Conservation (phyloP, 352 stramenopile species). For the Pythium utonaiense region DNA sequence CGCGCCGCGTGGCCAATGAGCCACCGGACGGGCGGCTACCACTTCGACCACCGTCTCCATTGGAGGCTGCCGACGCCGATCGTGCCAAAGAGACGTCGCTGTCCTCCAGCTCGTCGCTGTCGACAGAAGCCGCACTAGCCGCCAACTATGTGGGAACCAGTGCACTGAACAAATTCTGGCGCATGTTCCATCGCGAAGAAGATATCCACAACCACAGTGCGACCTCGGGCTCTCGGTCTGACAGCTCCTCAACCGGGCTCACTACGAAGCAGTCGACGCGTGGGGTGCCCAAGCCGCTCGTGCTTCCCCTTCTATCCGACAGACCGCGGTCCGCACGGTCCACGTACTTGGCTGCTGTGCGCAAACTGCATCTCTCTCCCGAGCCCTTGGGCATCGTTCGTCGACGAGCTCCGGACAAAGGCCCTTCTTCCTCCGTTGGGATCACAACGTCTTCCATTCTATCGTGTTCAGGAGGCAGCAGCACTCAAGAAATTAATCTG, state of each 20-base stretch:
- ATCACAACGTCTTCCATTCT: conserved; percentile 31
- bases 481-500: conserved; percentile 58
- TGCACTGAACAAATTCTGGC: conserved; percentile 63
- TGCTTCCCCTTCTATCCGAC: conserved; percentile 18
- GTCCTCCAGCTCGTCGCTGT: neutral
- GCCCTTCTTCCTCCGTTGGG: conserved; percentile 25
- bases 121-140: conserved; percentile 19
- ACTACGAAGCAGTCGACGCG: neutral
- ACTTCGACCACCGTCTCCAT: conserved; percentile 55
- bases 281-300: neutral
- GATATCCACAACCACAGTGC: conserved; percentile 50
- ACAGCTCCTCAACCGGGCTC: neutral
- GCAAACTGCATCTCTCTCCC: conserved; percentile 49
- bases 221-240: conserved; percentile 2
- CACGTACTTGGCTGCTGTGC: conserved; percentile 59
- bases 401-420: conserved; percentile 45
- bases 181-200: conserved; percentile 69
- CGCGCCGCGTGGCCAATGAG: neutral
- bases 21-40: neutral
- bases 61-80: conserved; percentile 37
- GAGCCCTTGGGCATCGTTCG: conserved; percentile 71
- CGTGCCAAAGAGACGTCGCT: conserved; percentile 16
- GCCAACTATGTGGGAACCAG: conserved; percentile 62
- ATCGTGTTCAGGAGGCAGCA: conserved; percentile 33
- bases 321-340: conserved; percentile 52